These are phyloP conservation scores for Syzygium aromaticum DNA, from an alignment of 345 rosid genomes.

Conservation along the genomic window DNA sequence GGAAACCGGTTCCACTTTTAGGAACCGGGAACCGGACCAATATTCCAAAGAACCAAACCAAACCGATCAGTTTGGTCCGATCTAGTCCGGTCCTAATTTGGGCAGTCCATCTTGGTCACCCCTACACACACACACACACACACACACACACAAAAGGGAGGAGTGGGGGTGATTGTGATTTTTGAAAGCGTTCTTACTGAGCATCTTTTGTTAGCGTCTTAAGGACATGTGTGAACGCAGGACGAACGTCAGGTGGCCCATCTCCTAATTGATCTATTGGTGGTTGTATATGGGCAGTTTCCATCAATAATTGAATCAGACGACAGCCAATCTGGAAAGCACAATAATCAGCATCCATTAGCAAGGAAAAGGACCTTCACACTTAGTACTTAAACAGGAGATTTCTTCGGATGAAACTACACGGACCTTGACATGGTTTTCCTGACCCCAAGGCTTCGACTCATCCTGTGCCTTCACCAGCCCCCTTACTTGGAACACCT, in stretches of 20 bases:
- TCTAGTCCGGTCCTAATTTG: too few species aligned
- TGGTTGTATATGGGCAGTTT: conserved; percentile 88
- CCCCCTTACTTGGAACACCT: conserved; percentile 42
- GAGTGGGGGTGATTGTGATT: neutral
- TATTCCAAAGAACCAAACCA: too few species aligned
- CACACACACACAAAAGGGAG: neutral
- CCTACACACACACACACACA: too few species aligned
- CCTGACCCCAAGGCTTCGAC: conserved; percentile 87
- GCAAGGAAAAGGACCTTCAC: neutral
- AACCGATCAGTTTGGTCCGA: too few species aligned
- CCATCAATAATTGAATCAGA: conserved; percentile 72
- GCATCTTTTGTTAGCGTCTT: conserved; percentile 53
- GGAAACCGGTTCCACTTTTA: too few species aligned
- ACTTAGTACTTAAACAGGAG: neutral
- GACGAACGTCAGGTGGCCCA: conserved; percentile 76
- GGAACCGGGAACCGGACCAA: too few species aligned
- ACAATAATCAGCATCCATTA: conserved; percentile 11
- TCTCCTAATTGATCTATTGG: conserved; percentile 68
- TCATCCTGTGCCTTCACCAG: conserved; percentile 52
- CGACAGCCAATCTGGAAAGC: conserved; percentile 74
- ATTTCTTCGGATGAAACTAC: conserved; percentile 2
- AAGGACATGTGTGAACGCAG: conserved; percentile 73
- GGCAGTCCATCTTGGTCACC: too few species aligned
- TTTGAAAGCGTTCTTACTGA: conserved; percentile 32
- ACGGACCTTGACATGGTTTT: conserved; percentile 76